Base-by-base conservation (phyloP, 805 yeast genomes). In the Kurtzmaniella fragi region DNA sequence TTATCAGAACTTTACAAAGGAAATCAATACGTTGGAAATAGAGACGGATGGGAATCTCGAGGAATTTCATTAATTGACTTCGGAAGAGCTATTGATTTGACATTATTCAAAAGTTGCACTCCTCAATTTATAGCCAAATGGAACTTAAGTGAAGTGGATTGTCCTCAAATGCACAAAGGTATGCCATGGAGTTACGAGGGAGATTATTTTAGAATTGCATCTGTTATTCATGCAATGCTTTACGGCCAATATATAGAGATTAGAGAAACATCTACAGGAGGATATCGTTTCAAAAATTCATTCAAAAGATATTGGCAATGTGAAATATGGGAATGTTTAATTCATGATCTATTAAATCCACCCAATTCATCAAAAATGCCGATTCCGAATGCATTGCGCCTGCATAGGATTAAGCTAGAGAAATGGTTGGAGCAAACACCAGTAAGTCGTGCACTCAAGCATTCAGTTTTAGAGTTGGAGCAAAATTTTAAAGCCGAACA, bases 191-290 rank as follows among this genome's bases (percentile, higher is more conserved):
- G 77, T 2, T 85, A 73, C 51, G 88, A 89, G 53, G 80, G 82
- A 3, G 97, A 89, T 60, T 87, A 87, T 54, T 84, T 74, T 56
- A 96, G 96, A 0, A 45, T 86, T 14, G 96, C 96, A 0, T 74
- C 79, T 27, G 75, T 84, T 0, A 64, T 87, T 2, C 91, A 88
- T 50, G 71, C 80, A 0, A 61, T 89, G 71, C 62, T 89, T 13
- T 88, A 80, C 64, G 95, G 95, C 0, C 64, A 70, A 11, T 71
- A 72, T 40, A 80, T 88, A 23, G 75, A 73, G 35, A 67, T 76
- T 0, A 56, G 54, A 1, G 52, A 54, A 35, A 28, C 44, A 5
- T 50, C 41, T 4, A 42, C 34, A 14, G 63, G 60, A 0, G 45
- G 43, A 3, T 60, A 70, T 36, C 58, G 52, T n/a, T 48, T 83